Conservation (phyloP, 169 alveolate genomes). For the Eimeria nieschulzi region DNA sequence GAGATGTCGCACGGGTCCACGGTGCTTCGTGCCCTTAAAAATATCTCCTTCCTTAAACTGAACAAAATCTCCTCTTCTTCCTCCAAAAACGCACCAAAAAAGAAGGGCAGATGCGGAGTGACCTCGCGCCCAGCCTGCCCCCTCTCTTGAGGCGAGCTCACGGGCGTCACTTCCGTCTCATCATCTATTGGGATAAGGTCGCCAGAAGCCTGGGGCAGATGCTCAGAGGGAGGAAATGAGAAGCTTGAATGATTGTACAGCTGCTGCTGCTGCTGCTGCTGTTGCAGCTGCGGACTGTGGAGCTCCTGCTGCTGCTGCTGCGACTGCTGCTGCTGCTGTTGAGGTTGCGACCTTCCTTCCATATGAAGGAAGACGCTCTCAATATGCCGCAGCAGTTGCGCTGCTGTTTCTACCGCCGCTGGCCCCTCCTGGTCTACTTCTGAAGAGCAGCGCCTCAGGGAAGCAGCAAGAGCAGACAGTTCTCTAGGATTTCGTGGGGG, state of each 20-base stretch:
- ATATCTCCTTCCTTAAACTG: slow-evolving; percentile 24
- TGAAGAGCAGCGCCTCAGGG: slow-evolving; percentile 34
- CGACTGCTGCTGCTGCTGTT: slow-evolving; percentile 11
- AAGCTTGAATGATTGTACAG: neutral
- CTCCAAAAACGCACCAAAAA: neutral
- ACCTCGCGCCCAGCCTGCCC: neutral
- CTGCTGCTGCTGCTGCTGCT: neutral
- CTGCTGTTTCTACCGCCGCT: neutral
- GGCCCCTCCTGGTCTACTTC: neutral
- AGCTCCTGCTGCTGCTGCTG: slow-evolving; percentile 12
- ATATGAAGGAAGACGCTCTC: slow-evolving; percentile 13
- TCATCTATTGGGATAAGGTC: neutral
- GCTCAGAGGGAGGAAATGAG: neutral
- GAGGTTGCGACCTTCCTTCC: slow-evolving; percentile 35
- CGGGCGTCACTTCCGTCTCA: slow-evolving; percentile 22
- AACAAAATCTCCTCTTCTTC: slow-evolving; percentile 18
- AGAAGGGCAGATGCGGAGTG: neutral
- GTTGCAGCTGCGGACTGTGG: neutral
- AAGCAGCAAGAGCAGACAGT: slow-evolving; percentile 8
- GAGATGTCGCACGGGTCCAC: slow-evolving; percentile 11
- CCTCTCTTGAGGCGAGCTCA: neutral
- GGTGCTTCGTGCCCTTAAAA: neutral
- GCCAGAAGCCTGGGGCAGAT: slow-evolving; percentile 20
- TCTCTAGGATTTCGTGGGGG: neutral
- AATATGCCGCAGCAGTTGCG: slow-evolving; percentile 13